Conservation (phyloP, 208 protist species). For the Leishmania amazonensis region DNA sequence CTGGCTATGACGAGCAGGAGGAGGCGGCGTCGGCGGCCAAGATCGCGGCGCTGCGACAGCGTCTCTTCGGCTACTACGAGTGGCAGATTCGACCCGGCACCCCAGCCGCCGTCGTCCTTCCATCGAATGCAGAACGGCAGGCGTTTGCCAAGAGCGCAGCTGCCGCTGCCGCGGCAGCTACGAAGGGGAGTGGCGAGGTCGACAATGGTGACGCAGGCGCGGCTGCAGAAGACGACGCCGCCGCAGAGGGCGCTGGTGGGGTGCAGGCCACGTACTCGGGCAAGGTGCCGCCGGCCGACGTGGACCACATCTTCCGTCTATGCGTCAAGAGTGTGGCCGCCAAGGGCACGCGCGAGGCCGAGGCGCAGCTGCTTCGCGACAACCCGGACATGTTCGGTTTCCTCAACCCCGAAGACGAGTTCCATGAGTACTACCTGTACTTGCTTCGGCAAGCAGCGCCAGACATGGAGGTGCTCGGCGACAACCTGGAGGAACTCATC, state of each 20-base stretch:
- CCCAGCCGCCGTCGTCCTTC: slow-evolving; percentile 9
- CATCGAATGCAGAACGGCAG: slow-evolving; percentile 11
- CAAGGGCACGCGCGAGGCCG: slow-evolving; percentile 64
- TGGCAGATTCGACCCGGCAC: slow-evolving; percentile 24
- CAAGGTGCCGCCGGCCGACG: slow-evolving; percentile 61
- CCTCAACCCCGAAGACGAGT: slow-evolving; percentile 82
- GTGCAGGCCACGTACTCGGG: slow-evolving; percentile 60
- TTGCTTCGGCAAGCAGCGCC: slow-evolving; percentile 74
- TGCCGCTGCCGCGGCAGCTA: background rate
- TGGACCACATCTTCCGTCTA: slow-evolving; percentile 67
- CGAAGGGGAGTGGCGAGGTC: background rate
- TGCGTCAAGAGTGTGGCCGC: slow-evolving; percentile 63
- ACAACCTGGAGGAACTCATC: slow-evolving; percentile 84
- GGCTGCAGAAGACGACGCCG: slow-evolving; percentile 6
- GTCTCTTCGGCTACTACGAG: slow-evolving; percentile 46
- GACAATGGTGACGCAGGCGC: background rate
- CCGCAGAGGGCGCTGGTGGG: background rate
- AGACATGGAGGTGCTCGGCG: slow-evolving; percentile 81
- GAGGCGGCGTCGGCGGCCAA: slow-evolving; percentile 8
- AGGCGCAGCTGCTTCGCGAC: slow-evolving; percentile 74
- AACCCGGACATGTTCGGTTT: slow-evolving; percentile 80
- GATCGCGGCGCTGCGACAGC: slow-evolving; percentile 14
- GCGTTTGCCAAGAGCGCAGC: slow-evolving; percentile 21
- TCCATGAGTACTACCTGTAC: slow-evolving; percentile 90
- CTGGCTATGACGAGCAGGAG: background rate